Evolutionary conservation across 768 basidiomycete species (phyloP).

Genomic region (Asterophora lycoperdoides): DNA sequence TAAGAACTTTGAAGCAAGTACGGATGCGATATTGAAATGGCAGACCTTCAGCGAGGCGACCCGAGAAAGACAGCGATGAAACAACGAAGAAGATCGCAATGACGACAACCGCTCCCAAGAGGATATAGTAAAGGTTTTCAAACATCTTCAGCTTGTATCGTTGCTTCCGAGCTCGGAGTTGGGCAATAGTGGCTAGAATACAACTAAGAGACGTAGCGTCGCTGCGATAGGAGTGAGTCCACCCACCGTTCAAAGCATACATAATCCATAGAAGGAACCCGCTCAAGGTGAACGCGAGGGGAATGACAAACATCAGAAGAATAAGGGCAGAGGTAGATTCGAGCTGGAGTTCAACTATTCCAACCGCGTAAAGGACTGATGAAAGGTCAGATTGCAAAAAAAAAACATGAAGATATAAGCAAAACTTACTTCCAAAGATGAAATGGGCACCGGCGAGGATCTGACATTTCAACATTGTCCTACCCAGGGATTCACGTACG

Average conservation of each 20-base stretch:
- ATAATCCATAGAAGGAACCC: slow-evolving; percentile 96
- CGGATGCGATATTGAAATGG: slow-evolving; percentile 8
- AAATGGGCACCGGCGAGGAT: slow-evolving; percentile 83
- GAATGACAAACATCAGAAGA: slow-evolving; percentile 87
- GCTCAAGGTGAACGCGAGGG: slow-evolving; percentile 92
- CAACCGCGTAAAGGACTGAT: slow-evolving; percentile 85
- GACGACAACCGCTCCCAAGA: slow-evolving; percentile 75
- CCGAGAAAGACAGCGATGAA: slow-evolving; percentile 87
- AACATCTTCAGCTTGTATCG: slow-evolving; percentile 88
- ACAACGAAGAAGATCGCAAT: slow-evolving; percentile 90
- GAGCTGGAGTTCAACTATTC: slow-evolving; percentile 88
- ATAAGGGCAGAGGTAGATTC: slow-evolving; percentile 86
- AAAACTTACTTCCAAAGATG: slow-evolving; percentile 79
- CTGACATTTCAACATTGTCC: slow-evolving; percentile 80
- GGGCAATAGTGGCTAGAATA: slow-evolving; percentile 72
- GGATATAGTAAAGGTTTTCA: slow-evolving; percentile 76
- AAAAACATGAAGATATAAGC: not conserved
- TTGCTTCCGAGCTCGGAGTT: slow-evolving; percentile 83
- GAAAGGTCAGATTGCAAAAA: slow-evolving; percentile 2
- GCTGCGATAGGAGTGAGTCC: not conserved
- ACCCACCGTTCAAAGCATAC: slow-evolving; percentile 79
- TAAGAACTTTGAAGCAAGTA: not conserved
- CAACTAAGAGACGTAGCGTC: not conserved
- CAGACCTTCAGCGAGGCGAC: slow-evolving; percentile 83
- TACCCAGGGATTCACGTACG: slow-evolving; percentile 82